phyloP scores from a whole-genome alignment of 352 stramenopile genomes.

The Blastocystis sp. region DNA sequence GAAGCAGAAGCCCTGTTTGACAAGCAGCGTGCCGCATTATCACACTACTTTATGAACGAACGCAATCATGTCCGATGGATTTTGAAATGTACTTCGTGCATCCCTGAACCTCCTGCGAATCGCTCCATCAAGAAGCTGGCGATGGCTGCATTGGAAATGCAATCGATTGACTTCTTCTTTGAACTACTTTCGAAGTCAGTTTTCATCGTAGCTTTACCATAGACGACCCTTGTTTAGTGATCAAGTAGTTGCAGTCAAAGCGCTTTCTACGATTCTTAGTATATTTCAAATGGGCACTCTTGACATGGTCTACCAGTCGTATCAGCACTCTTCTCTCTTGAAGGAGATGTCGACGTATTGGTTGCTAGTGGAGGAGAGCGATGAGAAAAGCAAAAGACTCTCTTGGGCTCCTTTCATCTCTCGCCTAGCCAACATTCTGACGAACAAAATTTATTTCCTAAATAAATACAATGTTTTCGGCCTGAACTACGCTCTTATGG shows the following conservation, averaged over 20 bases:
- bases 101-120: conserved; percentile 39
- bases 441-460: conserved; percentile 55
- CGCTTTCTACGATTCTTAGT: conserved; percentile 45
- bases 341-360: conserved; percentile 53
- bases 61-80: conserved; percentile 51
- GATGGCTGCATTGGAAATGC: conserved; percentile 46
- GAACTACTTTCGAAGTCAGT: conserved; percentile 14
- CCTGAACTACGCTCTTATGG: conserved; percentile 25
- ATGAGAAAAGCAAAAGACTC: conserved; percentile 19
- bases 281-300: conserved; percentile 48
- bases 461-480: conserved; percentile 49
- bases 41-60: conserved; percentile 30
- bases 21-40: background rate
- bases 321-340: conserved; percentile 16
- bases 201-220: background rate
- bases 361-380: conserved; percentile 52
- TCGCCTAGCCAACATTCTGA: conserved; percentile 55
- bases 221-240: conserved; percentile 49
- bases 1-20: conserved; percentile 30
- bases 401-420: conserved; percentile 60
- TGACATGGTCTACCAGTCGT: conserved; percentile 23
- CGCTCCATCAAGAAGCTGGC: conserved; percentile 55
- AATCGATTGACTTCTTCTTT: conserved; percentile 59
- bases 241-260: conserved; percentile 55
- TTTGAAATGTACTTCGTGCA: conserved; percentile 42